Conservation (phyloP, 2,329 filamentous ascomycete genomes). For the Arthroderma sp. region DNA sequence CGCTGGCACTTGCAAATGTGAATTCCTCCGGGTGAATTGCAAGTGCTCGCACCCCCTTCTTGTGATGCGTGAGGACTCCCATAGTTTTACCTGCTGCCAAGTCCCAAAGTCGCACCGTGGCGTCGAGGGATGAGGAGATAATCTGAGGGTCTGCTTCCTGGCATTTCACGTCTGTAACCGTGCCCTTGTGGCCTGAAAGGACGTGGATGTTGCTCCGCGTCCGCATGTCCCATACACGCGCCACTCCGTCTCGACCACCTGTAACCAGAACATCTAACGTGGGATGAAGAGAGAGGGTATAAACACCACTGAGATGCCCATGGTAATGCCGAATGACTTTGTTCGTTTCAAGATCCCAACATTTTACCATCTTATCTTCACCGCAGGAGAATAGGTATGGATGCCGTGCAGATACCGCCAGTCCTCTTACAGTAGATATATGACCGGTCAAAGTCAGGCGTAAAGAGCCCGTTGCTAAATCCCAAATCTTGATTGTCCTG, state of each 20-base stretch:
- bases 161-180: slow-evolving; percentile 76
- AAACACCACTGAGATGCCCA: slow-evolving; percentile 90
- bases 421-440: slow-evolving; percentile 81
- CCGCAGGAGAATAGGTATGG: slow-evolving; percentile 96
- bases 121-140: slow-evolving; percentile 84
- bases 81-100: slow-evolving; percentile 91
- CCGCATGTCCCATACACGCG: slow-evolving; percentile 96
- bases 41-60: slow-evolving; percentile 83
- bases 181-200: slow-evolving; percentile 76
- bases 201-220: slow-evolving; percentile 94
- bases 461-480: slow-evolving; percentile 75
- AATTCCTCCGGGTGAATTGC: slow-evolving; percentile 83
- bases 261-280: slow-evolving; percentile 91
- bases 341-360: slow-evolving; percentile 99
- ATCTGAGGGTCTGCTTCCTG: slow-evolving; percentile 96
- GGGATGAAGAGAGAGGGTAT: slow-evolving; percentile 83
- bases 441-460: slow-evolving; percentile 82
- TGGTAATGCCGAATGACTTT: slow-evolving; percentile 98
- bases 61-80: slow-evolving; percentile 93
- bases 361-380: slow-evolving; percentile 99
- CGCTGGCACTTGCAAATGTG: slow-evolving; percentile 86
- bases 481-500: slow-evolving; percentile 97
- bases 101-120: slow-evolving; percentile 86
- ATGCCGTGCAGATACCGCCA: slow-evolving; percentile 84
- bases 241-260: slow-evolving; percentile 85